Percentiles rank a stretch among this genome's conserved stretches.
Evolutionary conservation across 306 rosid genomes (phyloP).

Genomic region (Medicago truncatula): DNA sequence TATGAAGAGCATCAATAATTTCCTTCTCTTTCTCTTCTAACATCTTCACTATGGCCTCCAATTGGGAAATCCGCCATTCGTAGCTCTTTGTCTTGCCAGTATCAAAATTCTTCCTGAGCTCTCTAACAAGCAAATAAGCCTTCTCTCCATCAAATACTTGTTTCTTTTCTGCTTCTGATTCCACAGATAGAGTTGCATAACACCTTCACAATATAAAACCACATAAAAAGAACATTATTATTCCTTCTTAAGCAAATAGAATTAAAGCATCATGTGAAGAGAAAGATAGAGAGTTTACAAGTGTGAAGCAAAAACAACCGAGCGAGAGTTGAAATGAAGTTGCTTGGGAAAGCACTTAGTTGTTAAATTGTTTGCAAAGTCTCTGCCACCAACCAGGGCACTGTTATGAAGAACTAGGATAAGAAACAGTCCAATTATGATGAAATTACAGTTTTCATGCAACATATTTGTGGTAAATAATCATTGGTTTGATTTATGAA

Average conservation of each 20-base stretch:
- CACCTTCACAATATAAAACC: constrained; percentile 48
- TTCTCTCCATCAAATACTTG: constrained; percentile 50
- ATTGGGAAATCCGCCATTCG: constrained; percentile 77
- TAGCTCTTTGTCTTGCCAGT: constrained; percentile 76
- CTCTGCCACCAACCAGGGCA: constrained; percentile 45
- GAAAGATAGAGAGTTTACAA: constrained; percentile 40
- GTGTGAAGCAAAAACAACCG: constrained; percentile 43
- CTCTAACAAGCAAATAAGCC: constrained; percentile 57
- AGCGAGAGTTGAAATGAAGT: constrained; percentile 39
- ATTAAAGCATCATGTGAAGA: background rate
- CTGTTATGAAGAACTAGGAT: constrained; percentile 39
- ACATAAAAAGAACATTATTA: background rate
- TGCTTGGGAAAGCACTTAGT: constrained; percentile 44
- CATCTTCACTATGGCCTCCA: constrained; percentile 69
- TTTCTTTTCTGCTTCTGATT: constrained; percentile 52
- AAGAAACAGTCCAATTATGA: constrained; percentile 3
- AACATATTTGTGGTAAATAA: background rate
- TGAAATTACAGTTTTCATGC: background rate
- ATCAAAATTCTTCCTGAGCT: constrained; percentile 60
- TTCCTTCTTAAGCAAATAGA: constrained; percentile 15
- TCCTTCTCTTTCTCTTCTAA: constrained; percentile 70
- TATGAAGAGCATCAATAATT: constrained; percentile 62
- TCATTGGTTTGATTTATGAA: background rate
- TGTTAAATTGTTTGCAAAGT: constrained; percentile 39
- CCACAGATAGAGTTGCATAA: constrained; percentile 56